phyloP scores from a whole-genome alignment of 2,329 filamentous ascomycete genomes.

The Penicillium verrucosum region DNA sequence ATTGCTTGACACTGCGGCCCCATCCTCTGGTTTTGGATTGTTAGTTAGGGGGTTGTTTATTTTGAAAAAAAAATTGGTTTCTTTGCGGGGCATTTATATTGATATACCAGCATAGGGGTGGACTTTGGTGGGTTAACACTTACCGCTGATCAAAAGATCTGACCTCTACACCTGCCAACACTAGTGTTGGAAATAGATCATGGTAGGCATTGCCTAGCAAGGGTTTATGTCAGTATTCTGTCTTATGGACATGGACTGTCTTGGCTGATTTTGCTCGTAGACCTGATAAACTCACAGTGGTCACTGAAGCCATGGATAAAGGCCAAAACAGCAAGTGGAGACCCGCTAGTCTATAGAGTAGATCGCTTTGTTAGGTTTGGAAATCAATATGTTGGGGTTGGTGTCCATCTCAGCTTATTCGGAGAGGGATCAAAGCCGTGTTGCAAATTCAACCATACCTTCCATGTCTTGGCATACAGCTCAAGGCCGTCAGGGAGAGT shows the following conservation, averaged over 20 bases:
- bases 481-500: constrained; percentile 51
- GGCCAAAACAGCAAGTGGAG: constrained; percentile 66
- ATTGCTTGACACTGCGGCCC: constrained; percentile 67
- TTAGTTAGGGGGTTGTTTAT: neutral
- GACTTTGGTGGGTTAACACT: constrained; percentile 1
- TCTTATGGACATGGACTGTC: neutral
- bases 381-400: neutral
- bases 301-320: constrained; percentile 91
- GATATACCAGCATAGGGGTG: neutral
- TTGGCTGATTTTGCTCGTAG: neutral
- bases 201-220: constrained; percentile 68
- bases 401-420: neutral
- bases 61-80: neutral
- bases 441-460: constrained; percentile 41
- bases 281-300: constrained; percentile 51
- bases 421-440: neutral
- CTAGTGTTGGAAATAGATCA: constrained; percentile 68
- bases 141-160: constrained; percentile 74
- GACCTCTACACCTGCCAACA: constrained; percentile 68
- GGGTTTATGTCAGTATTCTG: neutral
- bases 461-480: constrained; percentile 62
- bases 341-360: constrained; percentile 2
- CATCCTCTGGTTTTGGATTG: constrained; percentile 57
- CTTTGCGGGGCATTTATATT: neutral
- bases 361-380: neutral